These are phyloP conservation scores for Pyrus bretschneideri DNA, from an alignment of 306 rosid species.

Conservation along the genomic window DNA sequence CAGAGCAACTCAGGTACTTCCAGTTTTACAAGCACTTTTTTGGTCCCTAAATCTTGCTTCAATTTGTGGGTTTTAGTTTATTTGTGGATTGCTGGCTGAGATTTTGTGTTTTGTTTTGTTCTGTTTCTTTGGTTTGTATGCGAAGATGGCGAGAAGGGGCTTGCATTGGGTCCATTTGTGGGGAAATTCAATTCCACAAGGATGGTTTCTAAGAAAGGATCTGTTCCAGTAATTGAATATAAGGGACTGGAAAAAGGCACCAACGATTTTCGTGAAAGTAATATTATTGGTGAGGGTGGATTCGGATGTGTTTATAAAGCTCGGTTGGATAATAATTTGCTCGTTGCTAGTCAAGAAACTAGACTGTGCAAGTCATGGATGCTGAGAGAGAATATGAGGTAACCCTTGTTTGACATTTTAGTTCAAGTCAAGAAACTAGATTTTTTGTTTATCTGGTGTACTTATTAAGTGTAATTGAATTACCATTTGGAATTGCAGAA, in stretches of 20 bases:
- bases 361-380: conserved; percentile 47
- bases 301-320: conserved; percentile 94
- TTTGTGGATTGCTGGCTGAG: conserved; percentile 15
- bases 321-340: conserved; percentile 52
- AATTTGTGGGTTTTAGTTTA: conserved; percentile 12
- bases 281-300: conserved; percentile 82
- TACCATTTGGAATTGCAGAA: conserved; percentile 56
- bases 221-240: conserved; percentile 59
- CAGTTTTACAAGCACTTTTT: not conserved
- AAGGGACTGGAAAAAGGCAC: conserved; percentile 64
- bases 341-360: conserved; percentile 80
- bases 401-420: not conserved
- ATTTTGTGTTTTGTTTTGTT: conserved; percentile 10
- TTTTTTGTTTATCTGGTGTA: not conserved
- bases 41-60: not conserved
- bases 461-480: not conserved
- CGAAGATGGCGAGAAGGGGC: conserved; percentile 69
- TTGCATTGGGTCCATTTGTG: conserved; percentile 34
- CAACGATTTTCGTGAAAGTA: conserved; percentile 50
- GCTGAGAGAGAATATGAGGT: conserved; percentile 83
- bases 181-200: conserved; percentile 49
- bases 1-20: conserved; percentile 41
- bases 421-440: no score
- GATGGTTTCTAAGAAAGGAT: conserved; percentile 52
- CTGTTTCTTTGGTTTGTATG: conserved; percentile 19